Evolutionary conservation across 2,329 filamentous ascomycete species (phyloP).

Genomic region (Boeremia lycopersici): DNA sequence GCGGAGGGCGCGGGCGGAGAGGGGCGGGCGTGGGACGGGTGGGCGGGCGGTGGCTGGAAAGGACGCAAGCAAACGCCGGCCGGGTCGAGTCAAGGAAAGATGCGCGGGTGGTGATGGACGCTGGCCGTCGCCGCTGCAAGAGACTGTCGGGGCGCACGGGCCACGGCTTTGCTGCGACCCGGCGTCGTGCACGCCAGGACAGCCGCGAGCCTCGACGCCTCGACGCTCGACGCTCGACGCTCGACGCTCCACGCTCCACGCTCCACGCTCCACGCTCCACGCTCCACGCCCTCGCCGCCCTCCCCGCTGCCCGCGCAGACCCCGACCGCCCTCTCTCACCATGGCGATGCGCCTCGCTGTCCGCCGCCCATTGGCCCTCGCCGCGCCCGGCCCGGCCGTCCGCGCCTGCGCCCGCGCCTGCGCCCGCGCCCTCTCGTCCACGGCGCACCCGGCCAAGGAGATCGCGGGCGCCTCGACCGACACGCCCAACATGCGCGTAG

Average conservation of each 20-base stretch:
- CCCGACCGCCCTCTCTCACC: slow-evolving; percentile 25
- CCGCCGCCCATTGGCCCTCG: slow-evolving; percentile 47
- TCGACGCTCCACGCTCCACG: too few species aligned
- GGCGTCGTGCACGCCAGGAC: slow-evolving; percentile 8
- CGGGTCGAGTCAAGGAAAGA: slow-evolving; percentile 33
- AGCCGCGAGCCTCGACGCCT: too few species aligned
- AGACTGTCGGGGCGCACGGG: slow-evolving; percentile 7
- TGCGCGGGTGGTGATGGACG: slow-evolving; percentile 16
- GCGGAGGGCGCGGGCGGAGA: slow-evolving; percentile 2
- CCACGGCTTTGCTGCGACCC: background rate
- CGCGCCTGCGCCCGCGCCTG: too few species aligned
- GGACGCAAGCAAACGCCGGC: slow-evolving; percentile 40
- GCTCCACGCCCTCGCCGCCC: slow-evolving; percentile 9
- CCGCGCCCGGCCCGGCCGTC: slow-evolving; percentile 43
- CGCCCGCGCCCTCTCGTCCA: slow-evolving; percentile 52
- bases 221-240: too few species aligned
- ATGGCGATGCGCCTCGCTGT: slow-evolving; percentile 52
- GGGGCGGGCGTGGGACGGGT: background rate
- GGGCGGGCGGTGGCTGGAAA: slow-evolving; percentile 11
- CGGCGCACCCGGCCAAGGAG: slow-evolving; percentile 51
- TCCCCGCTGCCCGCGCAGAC: slow-evolving; percentile 33
- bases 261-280: too few species aligned
- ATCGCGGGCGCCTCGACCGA: slow-evolving; percentile 50
- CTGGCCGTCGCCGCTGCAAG: slow-evolving; percentile 6
- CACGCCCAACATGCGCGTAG: slow-evolving; percentile 55